Evolutionary conservation across 345 rosid species (phyloP).

Genomic region (Alliaria petiolata): DNA sequence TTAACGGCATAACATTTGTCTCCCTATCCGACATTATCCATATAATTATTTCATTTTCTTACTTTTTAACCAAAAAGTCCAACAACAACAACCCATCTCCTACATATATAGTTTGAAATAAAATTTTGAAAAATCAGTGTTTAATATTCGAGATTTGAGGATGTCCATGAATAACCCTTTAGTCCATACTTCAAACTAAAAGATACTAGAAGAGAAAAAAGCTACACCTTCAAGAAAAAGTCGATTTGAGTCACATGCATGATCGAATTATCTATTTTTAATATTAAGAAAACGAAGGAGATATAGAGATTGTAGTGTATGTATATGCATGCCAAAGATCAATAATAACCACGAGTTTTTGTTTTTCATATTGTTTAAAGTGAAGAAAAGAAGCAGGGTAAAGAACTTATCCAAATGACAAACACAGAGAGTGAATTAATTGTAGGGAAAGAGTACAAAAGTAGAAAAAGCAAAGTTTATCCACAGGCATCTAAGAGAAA

Average conservation of each 20-base stretch:
- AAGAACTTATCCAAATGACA: conserved; percentile 32
- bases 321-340: not conserved
- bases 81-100: conserved; percentile 18
- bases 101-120: not conserved
- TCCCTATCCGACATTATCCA: conserved; percentile 11
- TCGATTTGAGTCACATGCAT: conserved; percentile 14
- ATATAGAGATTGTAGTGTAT: conserved; percentile 8
- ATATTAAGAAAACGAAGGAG: not conserved
- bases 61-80: not conserved
- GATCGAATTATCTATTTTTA: not conserved
- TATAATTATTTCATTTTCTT: not conserved
- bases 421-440: conserved; percentile 11
- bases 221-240: conserved; percentile 7
- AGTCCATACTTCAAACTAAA: conserved; percentile 15
- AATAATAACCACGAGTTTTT: not conserved
- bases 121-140: not conserved
- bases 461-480: conserved; percentile 31
- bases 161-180: conserved; percentile 23
- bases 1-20: conserved; percentile 2
- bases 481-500: conserved; percentile 10
- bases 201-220: not conserved
- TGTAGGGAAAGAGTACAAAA: conserved; percentile 9
- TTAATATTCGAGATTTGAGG: conserved; percentile 12
- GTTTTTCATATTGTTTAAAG: not conserved
- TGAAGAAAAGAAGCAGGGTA: not conserved